These are phyloP conservation scores for Cryptomeria japonica DNA, from an alignment of 75 land plant genomes.

Conservation along the genomic window DNA sequence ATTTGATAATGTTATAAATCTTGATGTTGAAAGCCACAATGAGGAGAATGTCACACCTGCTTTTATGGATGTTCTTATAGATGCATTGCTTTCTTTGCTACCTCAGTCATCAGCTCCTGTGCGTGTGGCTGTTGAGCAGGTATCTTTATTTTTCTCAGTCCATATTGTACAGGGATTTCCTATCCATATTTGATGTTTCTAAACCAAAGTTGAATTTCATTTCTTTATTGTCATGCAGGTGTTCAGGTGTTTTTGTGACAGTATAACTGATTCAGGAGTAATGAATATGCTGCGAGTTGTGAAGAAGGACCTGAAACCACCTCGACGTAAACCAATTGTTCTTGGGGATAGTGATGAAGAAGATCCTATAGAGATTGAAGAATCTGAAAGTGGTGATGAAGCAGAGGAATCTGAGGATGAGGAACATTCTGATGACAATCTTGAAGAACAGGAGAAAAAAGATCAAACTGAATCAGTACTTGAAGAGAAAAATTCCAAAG, in stretches of 20 bases:
- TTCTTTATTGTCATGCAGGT: conserved; percentile 44
- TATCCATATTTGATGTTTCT: not conserved
- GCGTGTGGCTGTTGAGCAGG: conserved; percentile 89
- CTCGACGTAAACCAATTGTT: conserved; percentile 43
- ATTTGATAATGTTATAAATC: conserved; percentile 41
- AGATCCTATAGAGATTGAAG: conserved; percentile 55
- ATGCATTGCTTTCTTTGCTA: conserved; percentile 79
- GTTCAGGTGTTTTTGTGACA: conserved; percentile 66
- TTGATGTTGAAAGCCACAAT: conserved; percentile 33
- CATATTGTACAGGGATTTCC: not conserved
- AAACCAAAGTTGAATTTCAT: not conserved
- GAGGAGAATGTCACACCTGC: conserved; percentile 54
- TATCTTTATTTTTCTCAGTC: conserved; percentile 2
- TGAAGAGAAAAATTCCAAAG: not conserved
- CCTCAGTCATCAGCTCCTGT: conserved; percentile 77
- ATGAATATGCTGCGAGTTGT: conserved; percentile 68
- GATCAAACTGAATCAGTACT: not conserved
- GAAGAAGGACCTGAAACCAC: conserved; percentile 61
- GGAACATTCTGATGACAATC: conserved; percentile 47
- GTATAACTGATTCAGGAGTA: conserved; percentile 71
- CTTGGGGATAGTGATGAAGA: conserved; percentile 60
- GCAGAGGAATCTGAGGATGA: conserved; percentile 58
- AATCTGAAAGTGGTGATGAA: conserved; percentile 57
- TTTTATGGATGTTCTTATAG: conserved; percentile 88
- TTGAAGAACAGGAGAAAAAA: conserved; percentile 12